Evolutionary conservation across 2,329 filamentous ascomycete genomes (phyloP).

Genomic region (Exophiala spinifera): DNA sequence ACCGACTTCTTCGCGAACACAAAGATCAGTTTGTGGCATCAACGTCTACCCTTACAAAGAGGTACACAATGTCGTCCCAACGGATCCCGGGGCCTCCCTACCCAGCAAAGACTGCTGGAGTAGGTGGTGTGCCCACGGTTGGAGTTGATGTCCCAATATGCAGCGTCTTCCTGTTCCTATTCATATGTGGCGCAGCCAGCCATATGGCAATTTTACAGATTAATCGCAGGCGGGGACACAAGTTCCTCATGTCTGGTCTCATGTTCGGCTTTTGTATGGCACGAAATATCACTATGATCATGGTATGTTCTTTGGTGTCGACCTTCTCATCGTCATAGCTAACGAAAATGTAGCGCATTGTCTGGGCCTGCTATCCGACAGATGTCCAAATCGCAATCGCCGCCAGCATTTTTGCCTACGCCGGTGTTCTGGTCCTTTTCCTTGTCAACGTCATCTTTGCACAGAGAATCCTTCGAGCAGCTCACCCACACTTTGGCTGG

Average conservation of each 20-base stretch:
- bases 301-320: slow-evolving; percentile 29
- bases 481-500: slow-evolving; percentile 71
- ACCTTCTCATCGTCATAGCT: background rate
- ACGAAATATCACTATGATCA: slow-evolving; percentile 45
- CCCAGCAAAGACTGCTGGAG: slow-evolving; percentile 30
- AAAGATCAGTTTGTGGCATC: too few species aligned
- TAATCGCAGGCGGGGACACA: slow-evolving; percentile 44
- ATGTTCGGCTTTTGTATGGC: slow-evolving; percentile 52
- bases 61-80: slow-evolving; percentile 1
- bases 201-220: slow-evolving; percentile 46
- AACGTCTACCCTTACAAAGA: background rate
- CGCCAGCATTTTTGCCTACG: slow-evolving; percentile 67
- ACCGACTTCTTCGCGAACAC: background rate
- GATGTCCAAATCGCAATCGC: slow-evolving; percentile 53
- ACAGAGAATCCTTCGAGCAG: slow-evolving; percentile 70
- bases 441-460: slow-evolving; percentile 74
- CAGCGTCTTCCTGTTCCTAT: slow-evolving; percentile 57
- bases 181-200: slow-evolving; percentile 40
- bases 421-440: slow-evolving; percentile 72
- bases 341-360: slow-evolving; percentile 41
- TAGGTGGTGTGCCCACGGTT: slow-evolving; percentile 52
- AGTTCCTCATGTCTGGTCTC: slow-evolving; percentile 48
- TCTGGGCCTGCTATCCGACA: slow-evolving; percentile 49
- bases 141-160: slow-evolving; percentile 51
- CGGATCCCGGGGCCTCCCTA: slow-evolving; percentile 45